These are phyloP conservation scores for Raffaelea ambrosiae DNA, from an alignment of 2,329 filamentous ascomycete genomes.

Conservation along the genomic window DNA sequence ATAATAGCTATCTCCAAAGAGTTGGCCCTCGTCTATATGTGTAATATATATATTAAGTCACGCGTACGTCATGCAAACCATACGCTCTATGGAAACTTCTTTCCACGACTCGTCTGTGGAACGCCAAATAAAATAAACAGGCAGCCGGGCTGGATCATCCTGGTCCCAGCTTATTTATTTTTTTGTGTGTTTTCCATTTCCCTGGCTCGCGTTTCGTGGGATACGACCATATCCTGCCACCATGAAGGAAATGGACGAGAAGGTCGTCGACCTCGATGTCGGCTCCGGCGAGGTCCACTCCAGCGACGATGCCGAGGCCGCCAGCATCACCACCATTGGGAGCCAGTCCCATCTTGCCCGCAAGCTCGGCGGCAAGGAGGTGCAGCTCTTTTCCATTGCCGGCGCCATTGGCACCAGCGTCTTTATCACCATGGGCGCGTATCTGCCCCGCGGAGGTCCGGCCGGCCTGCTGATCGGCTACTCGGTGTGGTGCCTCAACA, in stretches of 20 bases:
- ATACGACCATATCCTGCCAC: neutral
- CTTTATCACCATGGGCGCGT: conserved; percentile 50
- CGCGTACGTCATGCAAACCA: no score
- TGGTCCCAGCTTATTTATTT: no score
- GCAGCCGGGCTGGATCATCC: no score
- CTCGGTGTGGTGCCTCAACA: conserved; percentile 44
- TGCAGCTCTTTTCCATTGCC: conserved; percentile 39
- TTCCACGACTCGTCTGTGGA: no score
- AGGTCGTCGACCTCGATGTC: neutral
- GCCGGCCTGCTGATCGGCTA: conserved; percentile 52
- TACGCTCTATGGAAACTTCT: no score
- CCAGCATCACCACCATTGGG: neutral
- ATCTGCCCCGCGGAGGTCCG: conserved; percentile 50
- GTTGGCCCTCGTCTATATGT: no score
- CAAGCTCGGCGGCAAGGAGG: conserved; percentile 1
- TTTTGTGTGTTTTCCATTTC: no score
- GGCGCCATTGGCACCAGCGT: conserved; percentile 53
- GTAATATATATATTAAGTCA: no score
- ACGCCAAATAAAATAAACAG: no score
- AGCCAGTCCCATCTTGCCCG: neutral
- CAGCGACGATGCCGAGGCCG: neutral
- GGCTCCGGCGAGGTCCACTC: neutral
- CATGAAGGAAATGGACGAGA: neutral
- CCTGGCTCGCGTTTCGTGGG: no score
- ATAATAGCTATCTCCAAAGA: no score